Conservation (phyloP, 2,329 filamentous ascomycete species). For the Ceratocystis diversiconidia region DNA sequence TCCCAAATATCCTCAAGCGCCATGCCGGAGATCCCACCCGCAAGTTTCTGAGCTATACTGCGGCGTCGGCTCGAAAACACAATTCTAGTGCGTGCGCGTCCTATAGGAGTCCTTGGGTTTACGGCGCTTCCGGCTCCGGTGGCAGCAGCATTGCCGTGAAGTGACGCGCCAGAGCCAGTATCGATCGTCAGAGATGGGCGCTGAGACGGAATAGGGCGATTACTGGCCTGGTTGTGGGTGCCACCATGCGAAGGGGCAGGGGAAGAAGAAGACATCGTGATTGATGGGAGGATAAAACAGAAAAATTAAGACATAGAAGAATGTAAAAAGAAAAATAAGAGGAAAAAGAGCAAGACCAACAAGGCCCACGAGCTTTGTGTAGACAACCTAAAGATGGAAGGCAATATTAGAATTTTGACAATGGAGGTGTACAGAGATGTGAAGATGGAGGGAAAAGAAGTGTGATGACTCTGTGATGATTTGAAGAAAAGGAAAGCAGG, state of each 20-base stretch:
- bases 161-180: conserved; percentile 8
- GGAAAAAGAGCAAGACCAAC: too few species aligned
- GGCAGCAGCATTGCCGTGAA: background rate
- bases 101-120: background rate
- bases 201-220: background rate
- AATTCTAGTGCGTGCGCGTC: background rate
- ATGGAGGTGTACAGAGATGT: background rate
- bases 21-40: too few species aligned
- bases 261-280: too few species aligned
- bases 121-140: background rate
- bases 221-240: background rate
- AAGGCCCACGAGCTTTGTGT: too few species aligned
- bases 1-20: conserved; percentile 7
- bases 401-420: background rate
- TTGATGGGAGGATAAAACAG: too few species aligned
- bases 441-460: background rate
- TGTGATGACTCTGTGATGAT: background rate
- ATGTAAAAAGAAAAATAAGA: too few species aligned
- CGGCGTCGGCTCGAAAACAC: too few species aligned
- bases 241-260: background rate
- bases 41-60: too few species aligned
- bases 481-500: background rate
- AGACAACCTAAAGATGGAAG: too few species aligned
- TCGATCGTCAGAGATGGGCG: conserved; percentile 13
- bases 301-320: too few species aligned